Evolutionary conservation across 768 basidiomycete genomes (phyloP), one percentile per base, ranked within the genome.

Genomic region (Boletus rubropictus): DNA sequence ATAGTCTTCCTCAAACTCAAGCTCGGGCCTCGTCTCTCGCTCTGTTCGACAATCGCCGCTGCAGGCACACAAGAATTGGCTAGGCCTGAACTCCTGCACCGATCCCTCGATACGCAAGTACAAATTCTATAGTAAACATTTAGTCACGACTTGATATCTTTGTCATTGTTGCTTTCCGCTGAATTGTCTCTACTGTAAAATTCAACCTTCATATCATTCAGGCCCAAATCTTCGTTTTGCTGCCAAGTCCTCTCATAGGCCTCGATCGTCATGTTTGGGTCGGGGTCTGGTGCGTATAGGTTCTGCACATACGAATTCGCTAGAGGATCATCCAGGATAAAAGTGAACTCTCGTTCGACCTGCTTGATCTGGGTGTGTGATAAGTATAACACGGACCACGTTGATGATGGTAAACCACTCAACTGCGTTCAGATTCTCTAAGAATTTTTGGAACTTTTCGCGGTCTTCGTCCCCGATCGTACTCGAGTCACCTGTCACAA

Each of bases 271-370:
- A 99, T 90, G 59, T 93, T 92, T 1, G 95, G 95, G 61, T 98
- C 95, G 0, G 89, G 83, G 61, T 99, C 95, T 4, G 96, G 96
- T 0, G 96, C 95, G 62, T 95, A 97, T n/a, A 94, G 58, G 64
- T 92, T 96, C 65, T 99, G 96, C 37, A 99, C 72, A 61, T 98
- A 94, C 3, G 91, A 94, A 65, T 98, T 97, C 12, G 90, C 85
- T 17, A 98, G 73, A 3, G 96, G 96, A 61, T 98, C 95, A 60
- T 98, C 95, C 9, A 99, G 72, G 63, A 98, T 86, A 50, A 99
- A 63, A 0, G 95, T 98, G 69, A 95, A 99, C 4, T 86, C 84
- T 28, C 72, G 74, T 42, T 83, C 77, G 11, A 79, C 94, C 36
- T 73, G 76, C 69, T 90, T 92, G 53, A 93, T 78, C 86, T 91